Evolutionary conservation across 441 rosid species (phyloP).

Genomic region (Hura crepitans): DNA sequence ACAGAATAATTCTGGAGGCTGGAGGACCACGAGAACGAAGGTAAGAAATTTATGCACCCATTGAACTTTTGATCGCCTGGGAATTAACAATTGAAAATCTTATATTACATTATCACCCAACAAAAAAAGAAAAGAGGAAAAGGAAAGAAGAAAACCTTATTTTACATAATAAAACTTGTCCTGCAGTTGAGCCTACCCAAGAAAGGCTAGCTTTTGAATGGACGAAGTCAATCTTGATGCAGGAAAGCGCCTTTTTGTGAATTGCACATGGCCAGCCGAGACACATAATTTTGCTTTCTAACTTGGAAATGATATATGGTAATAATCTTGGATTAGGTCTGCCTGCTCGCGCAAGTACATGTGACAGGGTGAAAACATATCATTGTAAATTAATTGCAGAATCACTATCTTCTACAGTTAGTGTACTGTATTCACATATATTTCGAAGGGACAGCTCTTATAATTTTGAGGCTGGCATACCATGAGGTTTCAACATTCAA

Average conservation of each 20-base stretch:
- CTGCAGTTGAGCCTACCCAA: slow-evolving; percentile 64
- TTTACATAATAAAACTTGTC: slow-evolving; percentile 5
- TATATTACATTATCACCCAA: slow-evolving; percentile 9
- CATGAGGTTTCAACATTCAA: background rate
- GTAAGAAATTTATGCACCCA: slow-evolving; percentile 30
- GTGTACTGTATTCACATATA: background rate
- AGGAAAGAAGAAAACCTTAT: background rate
- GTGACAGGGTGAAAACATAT: background rate
- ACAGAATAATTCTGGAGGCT: slow-evolving; percentile 48
- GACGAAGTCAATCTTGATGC: slow-evolving; percentile 14
- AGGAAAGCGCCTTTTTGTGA: background rate
- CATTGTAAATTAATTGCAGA: slow-evolving; percentile 6
- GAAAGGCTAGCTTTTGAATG: slow-evolving; percentile 26
- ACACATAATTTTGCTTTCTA: background rate
- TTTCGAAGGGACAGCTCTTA: background rate
- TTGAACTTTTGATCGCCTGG: slow-evolving; percentile 3
- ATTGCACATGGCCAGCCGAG: slow-evolving; percentile 1
- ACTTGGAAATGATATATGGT: background rate
- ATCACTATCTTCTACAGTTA: background rate
- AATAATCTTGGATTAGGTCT: background rate
- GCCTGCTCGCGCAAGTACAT: background rate
- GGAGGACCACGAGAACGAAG: slow-evolving; percentile 87
- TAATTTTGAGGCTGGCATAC: background rate
- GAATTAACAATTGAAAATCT: background rate
- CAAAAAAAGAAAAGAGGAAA: too few relatives aligned